Conservation (phyloP, 202 grass and related monocot species). For the Elaeis oleifera region DNA sequence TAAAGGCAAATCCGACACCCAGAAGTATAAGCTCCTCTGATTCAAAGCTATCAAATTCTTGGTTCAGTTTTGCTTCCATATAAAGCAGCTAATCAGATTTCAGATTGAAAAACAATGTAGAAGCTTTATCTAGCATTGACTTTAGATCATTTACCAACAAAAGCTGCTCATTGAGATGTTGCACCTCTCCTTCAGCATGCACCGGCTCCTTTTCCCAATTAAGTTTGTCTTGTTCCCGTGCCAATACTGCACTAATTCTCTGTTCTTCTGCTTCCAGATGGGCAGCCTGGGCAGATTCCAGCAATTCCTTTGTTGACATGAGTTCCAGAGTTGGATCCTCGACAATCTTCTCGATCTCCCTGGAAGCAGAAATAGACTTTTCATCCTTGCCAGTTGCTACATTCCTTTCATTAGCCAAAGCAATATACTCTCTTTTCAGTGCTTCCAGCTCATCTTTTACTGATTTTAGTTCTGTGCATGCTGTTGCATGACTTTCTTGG, state of each 20-base stretch:
- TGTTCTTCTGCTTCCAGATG: conserved; percentile 87
- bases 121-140: conserved; percentile 46
- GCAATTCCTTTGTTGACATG: conserved; percentile 61
- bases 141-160: conserved; percentile 48
- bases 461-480: conserved; percentile 57
- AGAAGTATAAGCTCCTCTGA: no score
- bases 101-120: conserved; percentile 42
- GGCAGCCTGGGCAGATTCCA: conserved; percentile 68
- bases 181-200: conserved; percentile 61
- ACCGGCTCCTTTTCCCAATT: conserved; percentile 63
- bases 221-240: conserved; percentile 63
- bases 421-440: conserved; percentile 43
- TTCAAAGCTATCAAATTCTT: conserved; percentile 35
- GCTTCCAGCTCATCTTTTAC: conserved; percentile 45
- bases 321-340: conserved; percentile 73
- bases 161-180: conserved; percentile 46
- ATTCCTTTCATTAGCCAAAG: conserved; percentile 55
- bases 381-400: conserved; percentile 42
- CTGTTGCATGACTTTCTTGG: conserved; percentile 59
- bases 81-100: conserved; percentile 59
- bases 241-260: conserved; percentile 55
- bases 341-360: conserved; percentile 58
- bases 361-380: conserved; percentile 44
- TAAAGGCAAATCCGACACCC: no score
- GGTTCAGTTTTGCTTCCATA: conserved; percentile 4